Conservation (phyloP, 2,329 filamentous ascomycete genomes). For the Pestalotiopsis fici region DNA sequence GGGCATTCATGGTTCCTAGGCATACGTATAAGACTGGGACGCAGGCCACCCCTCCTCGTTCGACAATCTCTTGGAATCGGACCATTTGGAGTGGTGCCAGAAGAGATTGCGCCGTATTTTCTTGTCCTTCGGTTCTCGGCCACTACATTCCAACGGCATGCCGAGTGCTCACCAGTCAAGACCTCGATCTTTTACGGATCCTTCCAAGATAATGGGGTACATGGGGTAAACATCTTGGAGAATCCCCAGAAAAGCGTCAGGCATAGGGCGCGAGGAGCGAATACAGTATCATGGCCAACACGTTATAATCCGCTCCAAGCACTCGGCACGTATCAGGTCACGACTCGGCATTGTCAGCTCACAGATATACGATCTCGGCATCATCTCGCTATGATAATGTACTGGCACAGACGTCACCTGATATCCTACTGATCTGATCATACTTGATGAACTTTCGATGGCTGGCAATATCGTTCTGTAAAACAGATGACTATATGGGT, state of each 20-base stretch:
- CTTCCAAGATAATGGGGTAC: not conserved
- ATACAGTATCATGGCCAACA: not conserved
- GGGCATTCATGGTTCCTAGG: not conserved
- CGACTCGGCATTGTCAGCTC: not conserved
- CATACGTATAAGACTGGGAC: not conserved
- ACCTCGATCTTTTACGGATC: not conserved
- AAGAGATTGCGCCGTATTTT: not conserved
- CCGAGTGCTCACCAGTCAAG: not conserved
- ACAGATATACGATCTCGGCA: not conserved
- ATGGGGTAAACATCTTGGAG: not conserved
- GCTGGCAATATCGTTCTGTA: not conserved
- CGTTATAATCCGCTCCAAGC: not conserved
- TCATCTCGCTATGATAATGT: not conserved
- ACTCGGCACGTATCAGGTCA: not conserved
- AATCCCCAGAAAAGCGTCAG: not conserved
- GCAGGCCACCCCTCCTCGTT: not conserved
- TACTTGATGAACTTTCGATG: not conserved
- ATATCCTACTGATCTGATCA: not conserved
- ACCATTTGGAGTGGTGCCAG: slow-evolving; percentile 3
- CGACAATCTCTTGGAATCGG: slow-evolving; percentile 7
- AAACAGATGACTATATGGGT: not conserved
- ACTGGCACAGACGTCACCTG: not conserved
- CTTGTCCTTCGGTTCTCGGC: not conserved
- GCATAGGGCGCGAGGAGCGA: not conserved
- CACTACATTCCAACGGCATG: not conserved